phyloP scores from a whole-genome alignment of 2,329 filamentous ascomycete species.

The Samsoniella hepiali region DNA sequence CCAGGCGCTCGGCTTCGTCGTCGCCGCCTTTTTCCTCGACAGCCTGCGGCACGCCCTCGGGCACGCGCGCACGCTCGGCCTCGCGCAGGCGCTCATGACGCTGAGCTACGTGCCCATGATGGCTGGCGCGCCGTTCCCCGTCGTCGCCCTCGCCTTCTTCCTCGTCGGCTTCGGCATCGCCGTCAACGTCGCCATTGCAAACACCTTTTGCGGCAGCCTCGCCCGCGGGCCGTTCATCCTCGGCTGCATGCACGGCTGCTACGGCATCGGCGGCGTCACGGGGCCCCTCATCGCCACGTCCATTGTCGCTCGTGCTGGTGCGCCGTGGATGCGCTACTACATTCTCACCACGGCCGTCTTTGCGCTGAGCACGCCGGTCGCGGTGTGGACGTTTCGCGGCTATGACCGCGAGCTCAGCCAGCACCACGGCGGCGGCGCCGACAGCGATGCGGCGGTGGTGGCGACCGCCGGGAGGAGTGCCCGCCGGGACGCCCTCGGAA shows the following conservation, averaged over 20 bases:
- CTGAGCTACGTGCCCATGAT: constrained; percentile 64
- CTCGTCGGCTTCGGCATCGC: constrained; percentile 60
- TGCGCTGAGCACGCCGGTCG: constrained; percentile 53
- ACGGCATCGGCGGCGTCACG: constrained; percentile 61
- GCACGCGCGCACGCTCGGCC: constrained; percentile 63
- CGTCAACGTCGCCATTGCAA: constrained; percentile 54
- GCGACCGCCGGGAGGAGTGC: constrained; percentile 14
- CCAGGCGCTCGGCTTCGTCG: constrained; percentile 73
- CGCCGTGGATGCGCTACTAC: constrained; percentile 71
- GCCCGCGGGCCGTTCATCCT: constrained; percentile 53
- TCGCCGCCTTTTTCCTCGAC: constrained; percentile 68
- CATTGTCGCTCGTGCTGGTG: constrained; percentile 57
- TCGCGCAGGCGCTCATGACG: constrained; percentile 60
- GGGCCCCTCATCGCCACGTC: constrained; percentile 73
- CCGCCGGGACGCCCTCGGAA: constrained; percentile 31
- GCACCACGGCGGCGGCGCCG: constrained; percentile 36
- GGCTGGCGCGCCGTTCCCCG: constrained; percentile 65
- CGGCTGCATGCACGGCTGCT: constrained; percentile 64
- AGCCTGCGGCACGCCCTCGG: constrained; percentile 60
- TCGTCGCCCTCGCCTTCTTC: constrained; percentile 66
- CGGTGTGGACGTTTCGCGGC: constrained; percentile 64
- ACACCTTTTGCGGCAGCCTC: constrained; percentile 57
- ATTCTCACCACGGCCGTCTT: constrained; percentile 60
- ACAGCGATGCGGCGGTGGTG: too few species aligned
- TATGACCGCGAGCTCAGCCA: constrained; percentile 59